Percentiles rank a stretch among this genome's conserved stretches.
These are phyloP conservation scores for Calcarisporium arbuscula DNA, from an alignment of 2,329 filamentous ascomycete genomes.

Conservation along the genomic window DNA sequence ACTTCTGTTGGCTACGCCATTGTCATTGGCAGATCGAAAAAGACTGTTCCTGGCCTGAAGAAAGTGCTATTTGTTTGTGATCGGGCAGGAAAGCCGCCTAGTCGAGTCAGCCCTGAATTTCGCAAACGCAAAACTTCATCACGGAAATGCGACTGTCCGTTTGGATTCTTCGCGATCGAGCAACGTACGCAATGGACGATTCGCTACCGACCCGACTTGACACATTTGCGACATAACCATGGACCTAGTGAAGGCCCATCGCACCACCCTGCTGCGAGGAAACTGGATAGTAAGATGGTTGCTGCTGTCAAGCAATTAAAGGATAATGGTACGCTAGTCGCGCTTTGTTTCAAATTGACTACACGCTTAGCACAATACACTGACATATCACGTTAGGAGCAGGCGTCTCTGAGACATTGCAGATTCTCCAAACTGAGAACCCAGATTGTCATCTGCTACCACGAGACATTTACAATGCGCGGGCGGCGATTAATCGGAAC, in stretches of 20 bases:
- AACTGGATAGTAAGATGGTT: constrained; percentile 62
- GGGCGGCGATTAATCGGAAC: constrained; percentile 60
- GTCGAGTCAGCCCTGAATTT: constrained; percentile 55
- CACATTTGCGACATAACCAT: constrained; percentile 57
- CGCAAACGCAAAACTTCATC: constrained; percentile 61
- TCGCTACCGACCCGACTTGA: constrained; percentile 53
- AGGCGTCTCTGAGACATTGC: constrained; percentile 59
- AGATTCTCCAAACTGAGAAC: constrained; percentile 58
- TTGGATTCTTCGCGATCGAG: constrained; percentile 65
- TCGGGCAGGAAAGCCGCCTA: constrained; percentile 56
- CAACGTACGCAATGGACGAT: constrained; percentile 62
- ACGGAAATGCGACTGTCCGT: constrained; percentile 62
- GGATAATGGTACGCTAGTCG: constrained; percentile 49
- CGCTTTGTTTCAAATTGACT: constrained; percentile 14
- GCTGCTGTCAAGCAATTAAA: constrained; percentile 60
- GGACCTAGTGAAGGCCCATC: constrained; percentile 60
- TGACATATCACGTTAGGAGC: constrained; percentile 37
- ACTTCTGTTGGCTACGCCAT: constrained; percentile 63
- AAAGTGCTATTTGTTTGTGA: constrained; percentile 64
- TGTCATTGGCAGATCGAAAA: constrained; percentile 62
- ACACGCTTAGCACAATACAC: constrained; percentile 29
- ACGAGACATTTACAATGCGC: constrained; percentile 61
- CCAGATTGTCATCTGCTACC: constrained; percentile 58
- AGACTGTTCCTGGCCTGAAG: constrained; percentile 59
- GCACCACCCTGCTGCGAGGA: constrained; percentile 59